A percentile compares a stretch with the other conserved stretches of the same genome.
phyloP scores from a whole-genome alignment of 176 grass and related monocot species.

The Panicum miliaceum region DNA sequence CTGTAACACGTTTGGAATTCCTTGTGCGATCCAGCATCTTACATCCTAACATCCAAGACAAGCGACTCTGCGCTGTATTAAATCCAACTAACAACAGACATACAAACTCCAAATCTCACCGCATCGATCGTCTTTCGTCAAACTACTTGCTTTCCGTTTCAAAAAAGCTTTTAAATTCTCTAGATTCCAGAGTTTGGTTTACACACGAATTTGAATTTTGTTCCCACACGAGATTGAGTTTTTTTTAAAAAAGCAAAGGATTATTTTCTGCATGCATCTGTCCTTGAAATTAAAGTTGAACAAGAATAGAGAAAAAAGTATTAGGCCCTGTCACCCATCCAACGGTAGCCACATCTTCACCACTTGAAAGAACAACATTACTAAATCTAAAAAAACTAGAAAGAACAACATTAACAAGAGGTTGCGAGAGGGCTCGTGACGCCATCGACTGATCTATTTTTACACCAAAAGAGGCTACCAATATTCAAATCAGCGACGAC shows the following conservation, averaged over 20 bases:
- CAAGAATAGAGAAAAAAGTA: neutral
- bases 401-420: neutral
- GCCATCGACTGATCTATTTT: constrained; percentile 7
- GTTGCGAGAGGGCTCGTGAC: neutral
- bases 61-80: neutral
- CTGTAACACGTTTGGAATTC: neutral
- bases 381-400: too few species aligned
- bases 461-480: neutral
- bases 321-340: neutral
- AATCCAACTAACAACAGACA: constrained; percentile 1
- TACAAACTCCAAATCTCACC: neutral
- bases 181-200: neutral
- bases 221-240: neutral
- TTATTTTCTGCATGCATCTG: neutral
- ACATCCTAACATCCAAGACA: constrained; percentile 4
- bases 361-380: neutral
- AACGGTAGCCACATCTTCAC: constrained; percentile 7
- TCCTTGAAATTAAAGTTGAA: neutral
- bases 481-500: constrained; percentile 24
- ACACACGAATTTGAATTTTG: neutral
- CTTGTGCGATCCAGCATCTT: neutral
- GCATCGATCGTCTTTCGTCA: neutral
- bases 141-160: neutral
- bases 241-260: neutral
- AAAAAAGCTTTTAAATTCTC: neutral